Evolutionary conservation across 2,329 filamentous ascomycete species (phyloP), one percentile per base, ranked within the genome.

Genomic region (Nemania sp.): DNA sequence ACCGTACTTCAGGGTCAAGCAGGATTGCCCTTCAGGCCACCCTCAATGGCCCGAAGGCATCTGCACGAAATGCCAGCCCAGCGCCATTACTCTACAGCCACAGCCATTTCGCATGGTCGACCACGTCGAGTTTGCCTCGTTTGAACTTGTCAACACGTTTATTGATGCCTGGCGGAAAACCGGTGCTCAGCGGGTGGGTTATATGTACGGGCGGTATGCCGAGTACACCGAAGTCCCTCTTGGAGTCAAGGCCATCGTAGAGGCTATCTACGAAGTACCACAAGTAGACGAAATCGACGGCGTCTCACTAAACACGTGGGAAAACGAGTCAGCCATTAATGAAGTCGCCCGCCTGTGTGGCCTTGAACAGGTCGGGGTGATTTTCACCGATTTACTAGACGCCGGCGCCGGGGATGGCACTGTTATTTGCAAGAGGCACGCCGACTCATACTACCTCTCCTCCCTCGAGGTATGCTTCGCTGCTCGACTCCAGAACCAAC

Each of bases 81-180:
- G 95, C 72, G 95, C 96, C 64, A 99, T 99, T 77, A 97, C 93
- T 11, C 83, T 99, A 61, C 94, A 98, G 77, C 93, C 94, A 5
- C 96, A 99, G 80, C 87, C 91, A 22, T 99, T 95, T 79, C 93
- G 96, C 59, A 98, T 96, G 93, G 94, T 99, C 3, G 96, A 99
- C 76, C 96, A 99, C 79, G 96, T 99, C 70, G 97, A 99, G 80
- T 98, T 99, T 78, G 90, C 95, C 1, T 91, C 92, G 0, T 90
- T 93, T 2, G 86, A 89, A 62, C 88, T 98, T 38, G 93, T 98
- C 74, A 93, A 99, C 78, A 89, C 88, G n/a, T 89, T 98, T 64
- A 89, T 99, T 72, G 90, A 98, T 76, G 93, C 95, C 66, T 99
- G 96, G 95, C 88, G 97, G 73, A 90, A 89, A 72, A 94, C 93